These are phyloP conservation scores for Xylariales sp. DNA, from an alignment of 2,329 filamentous ascomycete species.

Conservation along the genomic window DNA sequence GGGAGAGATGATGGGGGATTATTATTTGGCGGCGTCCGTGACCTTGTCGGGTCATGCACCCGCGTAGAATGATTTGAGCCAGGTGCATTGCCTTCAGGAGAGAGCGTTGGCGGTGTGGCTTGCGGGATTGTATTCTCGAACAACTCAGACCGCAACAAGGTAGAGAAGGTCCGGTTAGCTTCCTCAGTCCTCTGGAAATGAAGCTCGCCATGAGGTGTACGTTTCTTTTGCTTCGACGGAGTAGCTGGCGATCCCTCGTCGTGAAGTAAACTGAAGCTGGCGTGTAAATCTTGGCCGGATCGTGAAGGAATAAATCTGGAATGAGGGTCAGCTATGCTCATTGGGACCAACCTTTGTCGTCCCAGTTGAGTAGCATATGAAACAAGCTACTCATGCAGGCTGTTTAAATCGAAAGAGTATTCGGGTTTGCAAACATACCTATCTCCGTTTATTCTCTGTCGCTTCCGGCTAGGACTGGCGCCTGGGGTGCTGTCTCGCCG, in stretches of 20 bases:
- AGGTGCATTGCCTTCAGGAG: conserved; percentile 51
- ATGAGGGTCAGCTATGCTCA: conserved; percentile 18
- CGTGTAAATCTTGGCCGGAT: conserved; percentile 86
- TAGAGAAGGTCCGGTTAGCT: conserved; percentile 90
- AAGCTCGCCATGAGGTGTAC: conserved; percentile 81
- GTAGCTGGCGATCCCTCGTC: conserved; percentile 92
- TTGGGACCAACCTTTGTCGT: too few relatives aligned
- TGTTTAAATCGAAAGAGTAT: too few relatives aligned
- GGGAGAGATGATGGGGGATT: conserved; percentile 61
- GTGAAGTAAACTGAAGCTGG: conserved; percentile 86
- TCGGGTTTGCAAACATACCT: conserved; percentile 46
- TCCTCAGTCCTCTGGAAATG: conserved; percentile 95
- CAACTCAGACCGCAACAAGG: conserved; percentile 81
- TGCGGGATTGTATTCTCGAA: conserved; percentile 91
- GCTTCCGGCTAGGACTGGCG: conserved; percentile 53
- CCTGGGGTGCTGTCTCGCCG: conserved; percentile 48
- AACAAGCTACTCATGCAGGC: conserved; percentile 8
- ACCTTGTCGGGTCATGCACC: conserved; percentile 62
- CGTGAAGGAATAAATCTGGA: conserved; percentile 90
- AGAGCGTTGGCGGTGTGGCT: conserved; percentile 59
- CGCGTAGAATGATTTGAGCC: conserved; percentile 50
- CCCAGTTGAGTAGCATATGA: too few relatives aligned
- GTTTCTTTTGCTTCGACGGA: conserved; percentile 78
- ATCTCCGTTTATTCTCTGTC: conserved; percentile 57
- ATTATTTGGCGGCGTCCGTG: conserved; percentile 75